Evolutionary conservation across 768 basidiomycete species (phyloP), one percentile per base, ranked within the genome.

Genomic region (Tricholoma sp.): DNA sequence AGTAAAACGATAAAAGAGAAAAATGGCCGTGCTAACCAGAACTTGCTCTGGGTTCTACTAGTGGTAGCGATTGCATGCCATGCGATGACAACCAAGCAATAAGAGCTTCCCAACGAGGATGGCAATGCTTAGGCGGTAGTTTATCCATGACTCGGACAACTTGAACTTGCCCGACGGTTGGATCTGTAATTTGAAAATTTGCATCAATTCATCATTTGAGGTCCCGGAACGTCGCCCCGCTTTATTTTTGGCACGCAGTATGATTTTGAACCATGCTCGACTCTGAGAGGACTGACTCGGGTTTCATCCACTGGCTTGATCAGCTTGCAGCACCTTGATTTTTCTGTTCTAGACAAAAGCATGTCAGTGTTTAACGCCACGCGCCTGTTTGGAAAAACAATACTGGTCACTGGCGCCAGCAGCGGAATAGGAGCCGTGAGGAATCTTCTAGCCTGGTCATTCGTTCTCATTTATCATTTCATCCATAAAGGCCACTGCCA

Each of bases 361-460:
- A 91, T 91, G 89, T 86, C 89, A 31, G 71, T 94, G 53, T 94
- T 94, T 81, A 89, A 88, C 69, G 78, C 87, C 43, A 82, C 88
- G 52, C 84, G 88, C 64, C 74, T 94, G n/a, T 69, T 87, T 39
- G 88, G 88, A 65, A 93, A 94, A 73, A 91, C 86, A 32, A 88
- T 93, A 57, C 81, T 96, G 51, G 81, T 96, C 59, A 96, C 94
- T 27, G 94, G 94, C 19, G 93, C 94, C 4, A 91, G 89, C 68
- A 83, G 87, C 43, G 94, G 94, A 45, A 96, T 96, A 61, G 94
- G 94, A 56, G 88, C 91, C 55, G 91, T 91, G 65, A 50, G 47
- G 16, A 68, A 86, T 58, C 72, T 14, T 24, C 47, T 41, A 47
- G 41, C 24, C 24, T 27, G 5, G 9, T 10, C 11, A 5, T 29